Base-by-base conservation (phyloP, 2,329 filamentous ascomycete species). In the Rosellinia necatrix region DNA sequence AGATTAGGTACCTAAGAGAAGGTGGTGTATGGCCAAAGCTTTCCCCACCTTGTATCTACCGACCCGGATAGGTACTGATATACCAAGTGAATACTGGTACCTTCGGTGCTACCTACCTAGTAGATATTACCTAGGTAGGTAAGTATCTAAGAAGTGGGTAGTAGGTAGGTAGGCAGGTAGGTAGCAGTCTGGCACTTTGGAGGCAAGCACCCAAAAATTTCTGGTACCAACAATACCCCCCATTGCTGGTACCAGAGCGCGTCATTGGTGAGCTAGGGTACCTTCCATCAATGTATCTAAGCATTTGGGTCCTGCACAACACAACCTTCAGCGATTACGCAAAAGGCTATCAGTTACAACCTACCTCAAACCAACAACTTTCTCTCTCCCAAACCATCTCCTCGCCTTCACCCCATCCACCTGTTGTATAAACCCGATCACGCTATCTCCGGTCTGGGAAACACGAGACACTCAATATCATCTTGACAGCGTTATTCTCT, bases 291-390 rank as follows among this genome's bases (percentile, higher is more conserved):
- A 53, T 44, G 15, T 53, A n/a, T 34, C 44, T 42, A 42, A 34
- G 48, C 37, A 40, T 22, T 25, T 37, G 7, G 40, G 25, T 52
- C 13, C 24, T 58, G 49, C 42, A 52, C 49, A 49, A 54, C 54
- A 46, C 53, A 60, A 51, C 53, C 57, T 42, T 60, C 58, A 49
- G 49, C 38, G 41, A 60, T 60, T 60, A 60, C 58, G 54, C 50
- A 58, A 58, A 58, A 58, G 53, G 41, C 49, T 49, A 51, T 44
- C 42, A 50, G 56, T 50, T 57, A 52, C 59, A 51, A 56, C 44
- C 55, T 44, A 32, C 56, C 13, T 22, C 58, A 41, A 30, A 55
- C 32, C 13, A 47, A 46, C 47, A 55, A 49, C 49, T 49, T 56
- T 44, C 46, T 47, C 37, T 49, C 52, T 41, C 40, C 51, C 57